Evolutionary conservation across 257 asterid species (phyloP), one percentile per base, ranked within the genome.

Genomic region (Plectranthus barbatus): DNA sequence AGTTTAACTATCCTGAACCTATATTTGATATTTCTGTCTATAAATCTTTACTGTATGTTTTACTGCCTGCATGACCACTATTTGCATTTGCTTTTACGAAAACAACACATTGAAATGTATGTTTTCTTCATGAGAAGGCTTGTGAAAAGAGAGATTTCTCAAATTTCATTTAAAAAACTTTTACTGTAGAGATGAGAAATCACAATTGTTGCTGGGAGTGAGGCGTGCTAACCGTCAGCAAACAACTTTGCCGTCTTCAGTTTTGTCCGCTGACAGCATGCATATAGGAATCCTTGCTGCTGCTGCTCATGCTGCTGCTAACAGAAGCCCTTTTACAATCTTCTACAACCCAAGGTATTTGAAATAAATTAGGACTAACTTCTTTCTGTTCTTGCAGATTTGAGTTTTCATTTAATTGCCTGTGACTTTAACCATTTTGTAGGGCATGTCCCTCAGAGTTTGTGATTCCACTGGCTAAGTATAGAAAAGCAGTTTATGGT

Each of bases 281-380:
- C 98, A 92, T 76, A 89, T 92, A 15, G 98, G 98, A 59, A 91
- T 92, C 60, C 95, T 92, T 52, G 98, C 98, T 52, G 96, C 98
- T 20, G 98, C 98, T 20, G 98, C 98, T 67, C 98, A 91, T 77
- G 98, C 98, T 55, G 86, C 98, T 47, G 92, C 95, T 58, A 91
- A 80, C 71, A 67, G 91, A 80, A 89, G 73, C 77, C 82, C 93
- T 0, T 92, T 92, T 65, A 80, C 98, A 0, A 85, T 92, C 73
- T 92, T 92, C 75, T 92, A 89, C 78, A 92, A 92, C 74, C 98
- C 98, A 9, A 89, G 98, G 98, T 86, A 56, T 7, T 31, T 21
- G 5, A 17, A 13, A n/a, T 9, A 47, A 3, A 8, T 19, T 20
- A n/a, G 6, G 57, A 47, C 29, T 19, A 10, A 13, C 34, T 1